Evolutionary conservation across 2,329 filamentous ascomycete genomes (phyloP).

Genomic region (Trichoderma harzianum): DNA sequence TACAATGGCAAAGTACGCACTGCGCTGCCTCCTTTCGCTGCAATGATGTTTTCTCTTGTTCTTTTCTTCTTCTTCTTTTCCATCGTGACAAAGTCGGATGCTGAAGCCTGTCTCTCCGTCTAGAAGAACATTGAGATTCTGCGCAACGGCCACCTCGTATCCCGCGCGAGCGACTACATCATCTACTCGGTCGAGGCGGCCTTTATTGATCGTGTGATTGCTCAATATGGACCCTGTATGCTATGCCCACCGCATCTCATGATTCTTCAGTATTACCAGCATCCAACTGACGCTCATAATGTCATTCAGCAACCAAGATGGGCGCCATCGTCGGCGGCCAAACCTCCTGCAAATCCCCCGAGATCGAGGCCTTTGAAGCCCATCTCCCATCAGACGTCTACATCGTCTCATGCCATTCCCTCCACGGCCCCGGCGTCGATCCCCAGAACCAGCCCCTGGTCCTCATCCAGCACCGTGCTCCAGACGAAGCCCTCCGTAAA

Average conservation of each 20-base stretch:
- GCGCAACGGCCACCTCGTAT: conserved; percentile 92
- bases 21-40: conserved; percentile 7
- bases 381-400: conserved; percentile 85
- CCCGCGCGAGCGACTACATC: conserved; percentile 94
- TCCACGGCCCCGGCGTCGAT: conserved; percentile 90
- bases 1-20: conserved; percentile 78
- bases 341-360: conserved; percentile 96
- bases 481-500: conserved; percentile 69
- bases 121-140: conserved; percentile 81
- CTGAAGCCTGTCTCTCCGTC: conserved; percentile 44
- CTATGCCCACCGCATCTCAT: conserved; percentile 44
- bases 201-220: conserved; percentile 81
- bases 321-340: conserved; percentile 95
- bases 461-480: conserved; percentile 88
- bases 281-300: not conserved
- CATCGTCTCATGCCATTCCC: conserved; percentile 93
- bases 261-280: not conserved
- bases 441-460: conserved; percentile 86
- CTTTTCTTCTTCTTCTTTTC: conserved; percentile 20
- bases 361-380: conserved; percentile 88
- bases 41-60: conserved; percentile 15
- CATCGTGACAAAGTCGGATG: conserved; percentile 30
- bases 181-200: conserved; percentile 98
- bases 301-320: conserved; percentile 75
- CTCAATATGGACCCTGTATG: conserved; percentile 85